These are phyloP conservation scores for Metarhizium guizhouense DNA, from an alignment of 2,329 filamentous ascomycete genomes.

Conservation along the genomic window DNA sequence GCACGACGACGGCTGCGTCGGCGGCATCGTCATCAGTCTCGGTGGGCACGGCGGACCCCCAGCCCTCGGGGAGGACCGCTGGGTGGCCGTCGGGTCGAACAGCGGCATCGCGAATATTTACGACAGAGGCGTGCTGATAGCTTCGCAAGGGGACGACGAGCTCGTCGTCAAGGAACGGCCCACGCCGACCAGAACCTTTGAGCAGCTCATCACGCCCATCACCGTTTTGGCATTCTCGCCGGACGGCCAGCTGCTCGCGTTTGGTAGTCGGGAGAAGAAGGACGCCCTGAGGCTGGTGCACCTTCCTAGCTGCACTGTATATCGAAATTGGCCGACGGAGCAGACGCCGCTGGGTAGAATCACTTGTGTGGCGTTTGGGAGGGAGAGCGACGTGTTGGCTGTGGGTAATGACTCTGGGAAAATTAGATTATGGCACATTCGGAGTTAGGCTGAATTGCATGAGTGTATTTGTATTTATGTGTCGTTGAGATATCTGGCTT, in stretches of 20 bases:
- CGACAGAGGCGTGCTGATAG: conserved; percentile 61
- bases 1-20: conserved; percentile 83
- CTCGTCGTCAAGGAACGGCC: conserved; percentile 56
- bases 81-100: conserved; percentile 79
- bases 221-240: conserved; percentile 74
- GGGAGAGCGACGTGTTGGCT: conserved; percentile 60
- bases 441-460: conserved; percentile 36
- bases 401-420: conserved; percentile 86
- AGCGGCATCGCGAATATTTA: conserved; percentile 92
- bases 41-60: conserved; percentile 58
- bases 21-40: conserved; percentile 71
- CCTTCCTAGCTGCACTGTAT: conserved; percentile 85
- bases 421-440: conserved; percentile 85
- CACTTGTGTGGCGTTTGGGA: conserved; percentile 61
- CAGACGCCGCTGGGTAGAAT: conserved; percentile 82
- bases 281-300: conserved; percentile 84
- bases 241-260: conserved; percentile 81
- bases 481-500: no score
- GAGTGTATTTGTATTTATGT: no score
- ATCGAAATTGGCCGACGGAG: conserved; percentile 92
- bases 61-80: conserved; percentile 68
- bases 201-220: conserved; percentile 81
- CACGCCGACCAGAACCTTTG: conserved; percentile 63
- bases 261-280: conserved; percentile 79
- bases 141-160: conserved; percentile 26